Evolutionary conservation across 371 early-diverging fungal genomes (phyloP), one percentile per base, ranked within the genome.

Genomic region (Apophysomyces trapeziformis): DNA sequence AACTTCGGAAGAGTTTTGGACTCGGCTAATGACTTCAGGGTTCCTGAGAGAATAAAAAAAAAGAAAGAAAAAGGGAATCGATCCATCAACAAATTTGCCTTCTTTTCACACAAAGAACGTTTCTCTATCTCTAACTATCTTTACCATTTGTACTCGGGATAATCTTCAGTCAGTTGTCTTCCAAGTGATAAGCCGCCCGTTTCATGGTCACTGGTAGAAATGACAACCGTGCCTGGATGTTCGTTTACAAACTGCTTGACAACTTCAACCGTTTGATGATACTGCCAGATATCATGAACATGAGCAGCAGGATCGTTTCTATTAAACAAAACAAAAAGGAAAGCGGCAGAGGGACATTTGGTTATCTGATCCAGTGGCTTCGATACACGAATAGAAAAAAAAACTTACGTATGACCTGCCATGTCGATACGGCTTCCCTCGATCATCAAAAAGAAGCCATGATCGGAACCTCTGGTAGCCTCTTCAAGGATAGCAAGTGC

Each of bases 301-400:
- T 93, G 93, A 5, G 91, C 79, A 7, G 92, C 92, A 6, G 93
- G 86, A 65, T 94, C 94, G 73, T 93, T 93, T 62, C 85, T 85
- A 57, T 35, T 64, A 1, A 26, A 26, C 2, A 26, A 26, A 26
- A 26, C 3, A 26, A 26, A 26, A 26, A 26, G 32, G 32, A 26
- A 26, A 26, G 32, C 32, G 32, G 32, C 32, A 26, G 32, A 26
- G 32, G 32, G 32, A 1, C 32, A 26, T 26, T 26, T 26, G 32
- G 1, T 26, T 26, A 26, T 26, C 32, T 26, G 2, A 26, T 26
- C 3, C 32, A 26, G 32, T 26, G 32, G 32, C 32, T 26, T 26
- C 32, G 32, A 26, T 26, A 2, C 32, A 26, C 2, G 32, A 26
- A 26, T 18, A 9, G 9, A 5, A 50, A 50, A 21, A 6, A 6